Conservation (phyloP, 2,329 filamentous ascomycete genomes). For the Colletotrichum godetiae region DNA sequence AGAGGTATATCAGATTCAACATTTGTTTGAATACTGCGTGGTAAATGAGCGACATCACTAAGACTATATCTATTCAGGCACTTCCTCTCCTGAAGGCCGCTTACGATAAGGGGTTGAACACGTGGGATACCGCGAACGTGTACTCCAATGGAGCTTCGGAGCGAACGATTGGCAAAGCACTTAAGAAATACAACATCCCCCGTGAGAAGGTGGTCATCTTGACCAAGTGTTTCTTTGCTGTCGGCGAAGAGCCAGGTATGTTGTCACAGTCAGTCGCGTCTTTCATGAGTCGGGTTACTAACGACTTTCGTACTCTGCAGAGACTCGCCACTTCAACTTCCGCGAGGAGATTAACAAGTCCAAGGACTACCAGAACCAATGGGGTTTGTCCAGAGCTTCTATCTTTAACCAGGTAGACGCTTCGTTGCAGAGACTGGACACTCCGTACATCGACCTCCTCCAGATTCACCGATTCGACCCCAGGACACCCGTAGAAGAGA, state of each 20-base stretch:
- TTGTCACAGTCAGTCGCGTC: not conserved
- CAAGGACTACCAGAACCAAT: conserved; percentile 44
- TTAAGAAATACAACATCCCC: conserved; percentile 68
- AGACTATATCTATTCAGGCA: conserved; percentile 43
- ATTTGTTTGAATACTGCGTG: not conserved
- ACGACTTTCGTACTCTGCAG: not conserved
- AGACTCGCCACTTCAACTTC: conserved; percentile 39
- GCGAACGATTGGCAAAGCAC: conserved; percentile 66
- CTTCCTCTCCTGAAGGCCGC: conserved; percentile 72
- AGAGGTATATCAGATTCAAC: conserved; percentile 40
- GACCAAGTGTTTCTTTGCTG: conserved; percentile 64
- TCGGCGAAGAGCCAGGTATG: conserved; percentile 57
- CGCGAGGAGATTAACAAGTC: conserved; percentile 35
- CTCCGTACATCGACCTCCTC: conserved; percentile 68
- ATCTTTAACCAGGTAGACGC: conserved; percentile 75
- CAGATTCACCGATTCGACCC: conserved; percentile 70
- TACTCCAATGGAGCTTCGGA: conserved; percentile 69
- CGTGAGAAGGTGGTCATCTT: conserved; percentile 68
- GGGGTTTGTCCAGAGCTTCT: conserved; percentile 70
- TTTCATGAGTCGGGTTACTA: not conserved
- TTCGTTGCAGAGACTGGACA: conserved; percentile 65
- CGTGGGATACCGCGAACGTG: conserved; percentile 65
- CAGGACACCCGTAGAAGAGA: conserved; percentile 64
- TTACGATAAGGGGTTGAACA: conserved; percentile 72
- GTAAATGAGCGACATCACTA: not conserved